Evolutionary conservation across 208 protist species (phyloP).

Genomic region (Acanthamoeba sp.): DNA sequence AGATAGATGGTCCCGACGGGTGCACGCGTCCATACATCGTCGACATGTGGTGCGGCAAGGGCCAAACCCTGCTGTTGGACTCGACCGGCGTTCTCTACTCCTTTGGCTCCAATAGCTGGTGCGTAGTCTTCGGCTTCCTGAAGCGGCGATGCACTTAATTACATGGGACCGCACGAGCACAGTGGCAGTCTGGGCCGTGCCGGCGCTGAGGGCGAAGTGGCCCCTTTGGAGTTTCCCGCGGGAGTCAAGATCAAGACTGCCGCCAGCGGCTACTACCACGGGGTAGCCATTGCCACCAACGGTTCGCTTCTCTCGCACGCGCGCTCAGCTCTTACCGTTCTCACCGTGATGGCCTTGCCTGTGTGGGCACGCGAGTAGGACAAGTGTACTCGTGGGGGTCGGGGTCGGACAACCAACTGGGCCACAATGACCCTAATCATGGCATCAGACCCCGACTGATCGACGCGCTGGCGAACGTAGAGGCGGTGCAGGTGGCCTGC

Average conservation of each 20-base stretch:
- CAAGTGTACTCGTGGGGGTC: constrained; percentile 7
- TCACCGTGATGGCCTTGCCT: no score
- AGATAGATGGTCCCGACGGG: not conserved
- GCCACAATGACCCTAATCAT: not conserved
- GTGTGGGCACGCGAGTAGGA: not conserved
- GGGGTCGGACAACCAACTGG: not conserved
- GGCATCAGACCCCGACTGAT: not conserved
- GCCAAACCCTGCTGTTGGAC: not conserved
- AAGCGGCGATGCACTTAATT: no score
- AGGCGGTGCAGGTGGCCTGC: not conserved
- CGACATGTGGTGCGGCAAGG: not conserved
- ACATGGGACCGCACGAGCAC: no score
- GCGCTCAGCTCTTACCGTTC: no score
- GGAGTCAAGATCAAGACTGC: not conserved
- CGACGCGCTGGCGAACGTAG: not conserved
- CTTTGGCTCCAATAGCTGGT: not conserved
- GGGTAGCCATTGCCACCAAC: not conserved
- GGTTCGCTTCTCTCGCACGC: not conserved
- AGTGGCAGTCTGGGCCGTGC: not conserved
- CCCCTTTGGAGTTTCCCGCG: not conserved
- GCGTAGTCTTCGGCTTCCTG: no score
- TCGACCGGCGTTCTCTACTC: not conserved
- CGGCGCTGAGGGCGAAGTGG: not conserved
- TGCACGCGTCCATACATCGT: not conserved
- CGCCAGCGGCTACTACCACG: not conserved